A percentile compares a stretch with the other conserved stretches of the same genome.
Evolutionary conservation across 768 basidiomycete species (phyloP).

Genomic region (Tylopilus sp.): DNA sequence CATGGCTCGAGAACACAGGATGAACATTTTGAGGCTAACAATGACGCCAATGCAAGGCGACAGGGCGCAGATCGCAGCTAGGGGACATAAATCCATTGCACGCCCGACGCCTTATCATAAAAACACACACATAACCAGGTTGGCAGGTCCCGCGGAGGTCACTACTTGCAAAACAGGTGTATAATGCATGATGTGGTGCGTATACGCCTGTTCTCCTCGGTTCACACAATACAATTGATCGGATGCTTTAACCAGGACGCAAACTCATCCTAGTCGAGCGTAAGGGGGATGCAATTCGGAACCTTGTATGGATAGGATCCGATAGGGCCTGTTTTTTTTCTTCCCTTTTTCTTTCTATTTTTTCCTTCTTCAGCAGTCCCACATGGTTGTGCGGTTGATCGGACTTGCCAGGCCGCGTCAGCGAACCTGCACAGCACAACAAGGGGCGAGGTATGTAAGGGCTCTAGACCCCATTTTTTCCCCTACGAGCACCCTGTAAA

Average conservation of each 20-base stretch:
- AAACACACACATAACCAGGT: neutral
- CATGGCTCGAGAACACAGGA: no score
- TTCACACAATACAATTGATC: neutral
- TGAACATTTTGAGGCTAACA: neutral
- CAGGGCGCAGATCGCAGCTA: neutral
- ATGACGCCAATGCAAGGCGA: neutral
- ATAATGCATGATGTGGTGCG: neutral
- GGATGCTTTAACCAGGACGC: neutral
- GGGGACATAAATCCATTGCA: neutral
- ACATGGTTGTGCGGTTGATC: neutral
- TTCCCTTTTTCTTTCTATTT: neutral
- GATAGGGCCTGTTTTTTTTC: neutral
- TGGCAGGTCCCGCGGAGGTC: neutral
- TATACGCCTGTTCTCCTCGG: neutral
- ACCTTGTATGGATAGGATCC: neutral
- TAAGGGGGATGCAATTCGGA: neutral
- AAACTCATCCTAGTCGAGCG: neutral
- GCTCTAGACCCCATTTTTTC: slow-evolving; percentile 7
- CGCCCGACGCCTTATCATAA: neutral
- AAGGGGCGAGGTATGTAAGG: slow-evolving; percentile 5
- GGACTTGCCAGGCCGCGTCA: neutral
- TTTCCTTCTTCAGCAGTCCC: neutral
- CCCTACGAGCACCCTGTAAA: neutral
- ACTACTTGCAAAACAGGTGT: neutral
- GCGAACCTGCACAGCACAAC: neutral